phyloP scores from a whole-genome alignment of 1,284 basidiomycete species.

The Tremellales sp. region DNA sequence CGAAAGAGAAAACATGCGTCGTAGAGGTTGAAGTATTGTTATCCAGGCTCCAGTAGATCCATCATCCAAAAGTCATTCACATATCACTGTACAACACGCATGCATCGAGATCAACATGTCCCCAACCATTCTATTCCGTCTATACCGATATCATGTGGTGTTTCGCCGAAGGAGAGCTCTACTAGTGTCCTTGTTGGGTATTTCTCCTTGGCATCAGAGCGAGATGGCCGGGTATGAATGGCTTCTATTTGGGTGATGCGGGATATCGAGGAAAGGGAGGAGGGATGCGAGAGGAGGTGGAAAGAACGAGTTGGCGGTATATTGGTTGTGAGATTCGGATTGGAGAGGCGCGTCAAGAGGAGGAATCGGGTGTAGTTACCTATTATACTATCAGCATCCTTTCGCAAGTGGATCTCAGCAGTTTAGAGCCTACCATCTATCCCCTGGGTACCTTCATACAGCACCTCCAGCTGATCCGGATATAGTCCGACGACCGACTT shows the following conservation, averaged over 20 bases:
- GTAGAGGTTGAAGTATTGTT: no score
- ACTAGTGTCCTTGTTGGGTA: no score
- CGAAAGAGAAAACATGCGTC: no score
- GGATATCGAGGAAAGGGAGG: not conserved
- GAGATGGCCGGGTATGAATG: conserved; percentile 6
- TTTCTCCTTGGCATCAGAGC: not conserved
- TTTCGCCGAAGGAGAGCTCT: no score
- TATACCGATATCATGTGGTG: no score
- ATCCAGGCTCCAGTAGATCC: no score
- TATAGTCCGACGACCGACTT: conserved; percentile 27
- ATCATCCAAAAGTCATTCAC: no score
- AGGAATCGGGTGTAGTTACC: conserved; percentile 49
- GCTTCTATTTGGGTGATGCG: not conserved
- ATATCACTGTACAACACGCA: no score
- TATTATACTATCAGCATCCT: conserved; percentile 9
- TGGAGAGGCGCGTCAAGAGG: conserved; percentile 21
- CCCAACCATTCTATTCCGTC: no score
- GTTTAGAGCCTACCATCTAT: conserved; percentile 29
- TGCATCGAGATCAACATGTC: no score
- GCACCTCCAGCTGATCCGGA: conserved; percentile 28
- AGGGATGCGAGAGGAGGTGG: not conserved
- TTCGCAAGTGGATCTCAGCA: no score
- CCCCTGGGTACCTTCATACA: conserved; percentile 41
- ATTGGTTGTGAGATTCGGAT: not conserved
- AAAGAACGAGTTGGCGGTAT: not conserved